Percentiles rank a stretch among this genome's conserved stretches.
Conservation (phyloP, 2,329 filamentous ascomycete species). For the Tolypocladium guangdongense region DNA sequence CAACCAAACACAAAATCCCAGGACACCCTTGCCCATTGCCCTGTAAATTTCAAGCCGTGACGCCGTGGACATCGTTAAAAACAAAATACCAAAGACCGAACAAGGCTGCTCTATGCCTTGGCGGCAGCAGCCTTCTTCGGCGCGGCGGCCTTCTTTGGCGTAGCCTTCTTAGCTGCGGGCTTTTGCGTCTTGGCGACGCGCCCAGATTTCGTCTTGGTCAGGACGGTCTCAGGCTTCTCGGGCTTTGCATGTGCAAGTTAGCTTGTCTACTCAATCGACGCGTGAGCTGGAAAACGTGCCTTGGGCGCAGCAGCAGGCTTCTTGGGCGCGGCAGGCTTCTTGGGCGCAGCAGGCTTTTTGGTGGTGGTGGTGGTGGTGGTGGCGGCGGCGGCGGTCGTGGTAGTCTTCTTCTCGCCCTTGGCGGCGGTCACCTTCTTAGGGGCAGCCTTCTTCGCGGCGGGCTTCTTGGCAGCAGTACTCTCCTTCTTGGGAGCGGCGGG, state of each 20-base stretch:
- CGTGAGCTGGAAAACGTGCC: conserved; percentile 3
- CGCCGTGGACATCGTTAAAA: conserved; percentile 28
- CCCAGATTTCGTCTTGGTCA: conserved; percentile 78
- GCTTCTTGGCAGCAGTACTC: conserved; percentile 13
- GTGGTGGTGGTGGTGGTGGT: conserved; percentile 17
- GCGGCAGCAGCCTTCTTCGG: conserved; percentile 33
- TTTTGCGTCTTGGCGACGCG: conserved; percentile 62
- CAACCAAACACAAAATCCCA: conserved; percentile 8
- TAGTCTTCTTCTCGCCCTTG: conserved; percentile 57
- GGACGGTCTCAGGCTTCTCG: conserved; percentile 53
- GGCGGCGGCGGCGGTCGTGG: conserved; percentile 20
- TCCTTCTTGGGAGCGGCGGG: conserved; percentile 21
- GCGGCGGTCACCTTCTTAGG: conserved; percentile 16
- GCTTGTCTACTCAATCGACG: conserved; percentile 8
- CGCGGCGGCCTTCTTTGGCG: conserved; percentile 32
- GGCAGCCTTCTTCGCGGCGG: conserved; percentile 13
- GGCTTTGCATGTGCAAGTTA: conserved; percentile 22
- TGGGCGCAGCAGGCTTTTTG: conserved; percentile 39
- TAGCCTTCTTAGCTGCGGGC: conserved; percentile 35
- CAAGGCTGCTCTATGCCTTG: conserved; percentile 23
- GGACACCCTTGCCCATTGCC: conserved; percentile 4
- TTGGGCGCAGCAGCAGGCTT: conserved; percentile 16
- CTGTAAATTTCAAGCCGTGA: conserved; percentile 15
- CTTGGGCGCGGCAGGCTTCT: conserved; percentile 19
- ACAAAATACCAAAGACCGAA: conserved; percentile 9